Base-by-base conservation (phyloP, 306 rosid species). In the Crotalaria pallida region DNA sequence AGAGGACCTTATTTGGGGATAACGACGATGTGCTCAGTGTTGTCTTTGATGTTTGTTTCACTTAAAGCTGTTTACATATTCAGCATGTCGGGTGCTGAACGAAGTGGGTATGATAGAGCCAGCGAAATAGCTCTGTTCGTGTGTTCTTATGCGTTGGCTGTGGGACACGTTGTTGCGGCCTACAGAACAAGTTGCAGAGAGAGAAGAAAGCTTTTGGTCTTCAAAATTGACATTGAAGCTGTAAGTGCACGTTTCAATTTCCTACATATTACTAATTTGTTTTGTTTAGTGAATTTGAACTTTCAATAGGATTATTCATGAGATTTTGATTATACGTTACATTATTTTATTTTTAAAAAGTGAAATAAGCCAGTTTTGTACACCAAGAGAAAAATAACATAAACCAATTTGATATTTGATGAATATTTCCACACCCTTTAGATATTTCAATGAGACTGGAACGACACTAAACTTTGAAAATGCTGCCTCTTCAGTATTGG, bases 121-220 rank as follows among this genome's bases (percentile, higher is more conserved):
- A 61, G 81, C 24, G 92, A 91, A 58, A 69, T 87, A 7, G 86
- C 97, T 68, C 56, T 91, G 78, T 91, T 95, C 72, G 5, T 83
- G 24, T 87, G 96, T 22, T 95, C 99, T 9, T 74, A 69, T 63
- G 85, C 41, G 73, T 84, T 95, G 86, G 96, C 96, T 4, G 80
- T 87, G 76, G 99, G 91, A 8, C 99, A 95, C 74, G 65, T 95
- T 17, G 82, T 80, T 6, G 97, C 88, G 58, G 99, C 99, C 3
- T 89, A 95, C 58, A 86, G 91, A 76, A 95, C 99, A 10, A 89
- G 97, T 85, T 95, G 99, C 88, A 89, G 90, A 80, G 99, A 95
- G 60, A 84, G 97, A 75, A 67, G 97, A 63, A 95, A 91, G 88
- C 99, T 95, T 65, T 71, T 87, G 79, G 96, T 95, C 61, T 95